phyloP scores from a whole-genome alignment of 768 basidiomycete genomes.

The Kwoniella bestiolae region DNA sequence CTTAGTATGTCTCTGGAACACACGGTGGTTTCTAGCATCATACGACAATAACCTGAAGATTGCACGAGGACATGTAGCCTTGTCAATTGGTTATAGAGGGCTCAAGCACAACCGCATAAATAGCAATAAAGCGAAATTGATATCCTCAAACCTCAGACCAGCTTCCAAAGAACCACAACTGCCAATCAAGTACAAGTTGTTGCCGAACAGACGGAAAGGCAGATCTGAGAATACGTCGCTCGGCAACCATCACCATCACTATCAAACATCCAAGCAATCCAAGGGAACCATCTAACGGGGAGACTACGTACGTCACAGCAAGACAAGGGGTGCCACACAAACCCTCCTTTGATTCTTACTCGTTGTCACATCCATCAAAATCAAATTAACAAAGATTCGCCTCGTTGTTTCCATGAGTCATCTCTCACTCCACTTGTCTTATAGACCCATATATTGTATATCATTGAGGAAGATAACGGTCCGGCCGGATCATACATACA shows the following conservation, averaged over 20 bases:
- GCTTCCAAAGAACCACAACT: too few relatives aligned
- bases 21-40: too few relatives aligned
- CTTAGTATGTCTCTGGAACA: too few relatives aligned
- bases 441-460: too few relatives aligned
- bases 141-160: too few relatives aligned
- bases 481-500: constrained; percentile 7
- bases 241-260: neutral
- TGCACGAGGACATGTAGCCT: too few relatives aligned
- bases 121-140: too few relatives aligned
- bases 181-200: too few relatives aligned
- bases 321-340: neutral
- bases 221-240: neutral
- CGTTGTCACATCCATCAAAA: neutral
- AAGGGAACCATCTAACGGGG: neutral
- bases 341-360: neutral
- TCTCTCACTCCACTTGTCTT: neutral
- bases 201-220: neutral
- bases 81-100: too few relatives aligned
- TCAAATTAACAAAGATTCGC: neutral
- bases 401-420: neutral
- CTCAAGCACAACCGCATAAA: too few relatives aligned
- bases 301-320: neutral
- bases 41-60: too few relatives aligned
- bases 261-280: neutral
- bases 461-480: neutral